Evolutionary conservation across 768 basidiomycete genomes (phyloP), one percentile per base, ranked within the genome.

Genomic region (Tulasnella sp.): DNA sequence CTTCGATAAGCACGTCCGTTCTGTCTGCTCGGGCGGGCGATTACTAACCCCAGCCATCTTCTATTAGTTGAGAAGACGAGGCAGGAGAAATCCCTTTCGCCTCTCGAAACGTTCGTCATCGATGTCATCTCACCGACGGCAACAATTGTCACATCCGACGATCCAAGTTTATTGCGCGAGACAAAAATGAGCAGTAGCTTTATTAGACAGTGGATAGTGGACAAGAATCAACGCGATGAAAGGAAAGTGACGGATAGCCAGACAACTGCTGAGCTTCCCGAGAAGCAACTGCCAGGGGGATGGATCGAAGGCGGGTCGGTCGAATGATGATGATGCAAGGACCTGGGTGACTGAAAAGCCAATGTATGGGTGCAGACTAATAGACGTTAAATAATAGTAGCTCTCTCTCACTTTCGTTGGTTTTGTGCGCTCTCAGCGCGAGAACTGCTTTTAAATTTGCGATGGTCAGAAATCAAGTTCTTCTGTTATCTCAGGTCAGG

Each of bases 101-200:
- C 85, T 1, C 84, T 96, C 62, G 80, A 85, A 64, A 84, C 87
- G 0, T 92, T 89, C 78, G 83, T 93, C 42, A 96, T 98, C 77
- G 92, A 95, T 78, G 94, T 98, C 75, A 94, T 98, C 73, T 92
- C 91, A 0, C 80, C 89, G 62, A 85, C 84, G 37, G 83, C 83
- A 4, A 80, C 85, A 22, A 86, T 82, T 71, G 80, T 91, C 32
- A 88, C 87, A 65, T 84, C 84, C 65, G 86, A 85, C 26, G 91
- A 95, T 77, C 84, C 86, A 19, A 86, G 88, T 71, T 80, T 84
- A 77, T 79, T 95, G 72, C 90, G 89, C 78, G 84, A 86, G 75
- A 85, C 88, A 35, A 99, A 99, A 83, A 88, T 98, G 86, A 94
- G 97, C 78, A 97, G 94, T 78, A 96, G 95, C 7, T 91, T 85